These are phyloP conservation scores for Hypsizygus ulmarius DNA, from an alignment of 1,284 basidiomycete genomes.

Conservation along the genomic window DNA sequence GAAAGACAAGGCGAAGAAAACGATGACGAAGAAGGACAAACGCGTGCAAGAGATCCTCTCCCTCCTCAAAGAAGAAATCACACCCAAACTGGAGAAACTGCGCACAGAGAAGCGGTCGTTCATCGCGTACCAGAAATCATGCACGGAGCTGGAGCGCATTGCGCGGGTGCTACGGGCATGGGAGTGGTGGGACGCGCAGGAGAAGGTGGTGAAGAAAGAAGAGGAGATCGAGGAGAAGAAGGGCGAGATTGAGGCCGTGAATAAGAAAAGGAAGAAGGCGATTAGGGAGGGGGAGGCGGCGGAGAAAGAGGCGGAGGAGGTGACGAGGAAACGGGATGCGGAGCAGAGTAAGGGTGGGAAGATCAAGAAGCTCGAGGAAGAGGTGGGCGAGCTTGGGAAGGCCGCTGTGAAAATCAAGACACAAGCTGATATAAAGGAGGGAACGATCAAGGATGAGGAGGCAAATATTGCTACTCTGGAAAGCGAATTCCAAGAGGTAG, in stretches of 20 bases:
- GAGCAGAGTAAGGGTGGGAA: conserved; percentile 79
- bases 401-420: conserved; percentile 86
- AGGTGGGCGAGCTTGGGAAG: conserved; percentile 79
- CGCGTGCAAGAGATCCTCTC: conserved; percentile 88
- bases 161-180: conserved; percentile 83
- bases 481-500: conserved; percentile 60
- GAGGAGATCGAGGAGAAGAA: conserved; percentile 59
- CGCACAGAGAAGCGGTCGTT: conserved; percentile 89
- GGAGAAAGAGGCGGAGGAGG: conserved; percentile 70
- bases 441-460: conserved; percentile 80
- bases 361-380: conserved; percentile 75
- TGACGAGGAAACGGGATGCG: conserved; percentile 59
- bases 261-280: conserved; percentile 53
- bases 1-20: conserved; percentile 96
- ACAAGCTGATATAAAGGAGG: conserved; percentile 82
- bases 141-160: conserved; percentile 87
- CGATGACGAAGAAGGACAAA: conserved; percentile 98
- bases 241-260: conserved; percentile 47
- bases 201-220: conserved; percentile 46
- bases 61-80: conserved; percentile 87
- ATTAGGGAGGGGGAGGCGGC: conserved; percentile 62
- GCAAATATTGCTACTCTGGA: conserved; percentile 56
- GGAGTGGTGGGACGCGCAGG: conserved; percentile 75
- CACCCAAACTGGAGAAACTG: conserved; percentile 91
- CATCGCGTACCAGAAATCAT: conserved; percentile 89